phyloP scores from a whole-genome alignment of 176 grass and related monocot genomes.

The Tillandsia fasciculata region DNA sequence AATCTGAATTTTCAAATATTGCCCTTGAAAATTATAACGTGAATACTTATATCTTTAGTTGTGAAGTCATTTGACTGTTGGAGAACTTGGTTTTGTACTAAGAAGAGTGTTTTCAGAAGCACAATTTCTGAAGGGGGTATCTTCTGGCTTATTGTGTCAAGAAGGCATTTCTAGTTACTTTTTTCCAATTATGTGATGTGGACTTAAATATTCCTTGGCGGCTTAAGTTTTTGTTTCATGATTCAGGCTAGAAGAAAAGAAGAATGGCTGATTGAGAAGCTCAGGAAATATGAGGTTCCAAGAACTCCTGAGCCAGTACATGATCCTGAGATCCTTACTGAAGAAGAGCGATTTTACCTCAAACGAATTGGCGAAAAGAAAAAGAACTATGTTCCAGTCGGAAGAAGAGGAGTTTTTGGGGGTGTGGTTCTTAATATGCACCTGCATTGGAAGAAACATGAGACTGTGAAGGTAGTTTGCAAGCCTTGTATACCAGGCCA shows the following conservation, averaged over 20 bases:
- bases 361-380: constrained; percentile 62
- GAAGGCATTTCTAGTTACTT: background rate
- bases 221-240: background rate
- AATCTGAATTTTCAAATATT: no score
- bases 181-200: background rate
- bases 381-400: constrained; percentile 59
- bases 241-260: constrained; percentile 80
- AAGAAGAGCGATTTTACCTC: constrained; percentile 65
- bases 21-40: no score
- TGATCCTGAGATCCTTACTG: constrained; percentile 62
- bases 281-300: constrained; percentile 56
- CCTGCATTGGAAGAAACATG: constrained; percentile 77
- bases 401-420: constrained; percentile 73
- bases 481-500: constrained; percentile 57
- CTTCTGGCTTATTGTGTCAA: background rate
- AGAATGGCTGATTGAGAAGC: constrained; percentile 73
- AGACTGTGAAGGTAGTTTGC: constrained; percentile 63
- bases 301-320: constrained; percentile 30
- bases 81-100: no score
- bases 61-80: no score
- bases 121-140: background rate
- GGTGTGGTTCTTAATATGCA: constrained; percentile 85
- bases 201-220: background rate
- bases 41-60: no score
- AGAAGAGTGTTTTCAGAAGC: no score